These are phyloP conservation scores for Rhizopogon salebrosus DNA, from an alignment of 768 basidiomycete genomes.

Conservation along the genomic window DNA sequence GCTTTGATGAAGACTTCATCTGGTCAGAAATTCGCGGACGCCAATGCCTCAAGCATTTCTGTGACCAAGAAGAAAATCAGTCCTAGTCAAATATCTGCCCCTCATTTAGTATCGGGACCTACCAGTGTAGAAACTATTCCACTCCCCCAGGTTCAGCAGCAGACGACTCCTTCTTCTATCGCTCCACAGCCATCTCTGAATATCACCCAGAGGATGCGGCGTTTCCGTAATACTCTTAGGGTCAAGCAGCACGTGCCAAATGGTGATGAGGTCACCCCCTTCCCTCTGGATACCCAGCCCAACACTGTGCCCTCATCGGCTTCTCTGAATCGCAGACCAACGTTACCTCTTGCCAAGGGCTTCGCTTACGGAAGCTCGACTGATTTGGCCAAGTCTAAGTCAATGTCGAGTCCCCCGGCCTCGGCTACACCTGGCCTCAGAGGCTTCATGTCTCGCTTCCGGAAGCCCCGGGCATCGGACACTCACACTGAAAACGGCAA, in stretches of 20 bases:
- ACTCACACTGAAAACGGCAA: constrained; percentile 26
- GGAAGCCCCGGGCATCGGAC: constrained; percentile 32
- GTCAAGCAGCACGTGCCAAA: constrained; percentile 41
- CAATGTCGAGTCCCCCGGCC: constrained; percentile 59
- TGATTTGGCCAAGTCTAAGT: constrained; percentile 50
- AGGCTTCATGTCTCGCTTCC: constrained; percentile 79
- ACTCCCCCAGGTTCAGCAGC: constrained; percentile 28
- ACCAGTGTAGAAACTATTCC: constrained; percentile 66
- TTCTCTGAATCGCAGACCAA: constrained; percentile 40
- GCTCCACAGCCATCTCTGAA: constrained; percentile 38
- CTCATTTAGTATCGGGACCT: constrained; percentile 60
- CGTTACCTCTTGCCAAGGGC: constrained; percentile 42
- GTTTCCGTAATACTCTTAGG: constrained; percentile 63
- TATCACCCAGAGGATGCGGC: constrained; percentile 70
- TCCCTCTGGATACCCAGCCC: constrained; percentile 38
- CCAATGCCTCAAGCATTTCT: constrained; percentile 37
- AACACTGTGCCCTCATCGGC: constrained; percentile 22
- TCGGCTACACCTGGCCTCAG: constrained; percentile 70
- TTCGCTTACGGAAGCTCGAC: constrained; percentile 31
- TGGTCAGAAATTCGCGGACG: constrained; percentile 35
- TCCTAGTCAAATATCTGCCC: constrained; percentile 60
- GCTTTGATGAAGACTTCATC: constrained; percentile 49
- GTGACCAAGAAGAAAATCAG: constrained; percentile 51
- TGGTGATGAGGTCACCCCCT: constrained; percentile 48
- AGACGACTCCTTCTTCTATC: constrained; percentile 18